Evolutionary conservation across 495 filamentous ascomycete genomes (phyloP), one percentile per base, ranked within the genome.

Genomic region (Hypomontagnella submonticulosa): DNA sequence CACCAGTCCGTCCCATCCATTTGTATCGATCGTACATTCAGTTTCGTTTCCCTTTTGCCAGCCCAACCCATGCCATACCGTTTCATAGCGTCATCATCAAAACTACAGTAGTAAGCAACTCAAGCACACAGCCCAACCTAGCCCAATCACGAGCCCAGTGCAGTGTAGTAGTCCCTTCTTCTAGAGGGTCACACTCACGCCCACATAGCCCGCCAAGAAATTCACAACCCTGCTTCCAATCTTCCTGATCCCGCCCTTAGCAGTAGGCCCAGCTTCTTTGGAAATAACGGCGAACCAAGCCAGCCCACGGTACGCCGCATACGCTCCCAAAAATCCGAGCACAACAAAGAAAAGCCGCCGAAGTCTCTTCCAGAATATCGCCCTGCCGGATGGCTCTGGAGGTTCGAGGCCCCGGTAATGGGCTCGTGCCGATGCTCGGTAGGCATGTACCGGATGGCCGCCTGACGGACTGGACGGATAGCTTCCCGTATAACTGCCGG

Each of bases 261-360:
- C 46, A 12, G 34, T 13, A 37, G 15, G 47, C n/a, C 57, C 27
- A 5, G 58, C 32, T 4, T 37, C 41, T 41, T 48, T 55, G 1
- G 36, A 13, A 7, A 30, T 18, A 12, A 36, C 20, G 1, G 16
- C 33, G 11, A 65, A 12, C 61, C 57, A 65, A 10, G 38, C 19
- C 20, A 57, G 13, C 2, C 50, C 15, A 1, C 38, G 32, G 16
- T 43, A 61, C 10, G 54, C 5, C 1, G n/a, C 46, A n/a, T 57
- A 64, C 6, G 46, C 51, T 3, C 18, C 37, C 1, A 52, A 30
- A 12, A 57, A 8, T 5, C 44, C 46, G n/a, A 34, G 9, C 0
- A 13, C 15, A 19, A 63, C 11, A 50, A 38, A 57, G 15, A 64
- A 52, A 12, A 69, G 11, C 19, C 50, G 48, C 44, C 51, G 55